Evolutionary conservation across 345 rosid genomes (phyloP).

Genomic region (Odontarrhena argentea): DNA sequence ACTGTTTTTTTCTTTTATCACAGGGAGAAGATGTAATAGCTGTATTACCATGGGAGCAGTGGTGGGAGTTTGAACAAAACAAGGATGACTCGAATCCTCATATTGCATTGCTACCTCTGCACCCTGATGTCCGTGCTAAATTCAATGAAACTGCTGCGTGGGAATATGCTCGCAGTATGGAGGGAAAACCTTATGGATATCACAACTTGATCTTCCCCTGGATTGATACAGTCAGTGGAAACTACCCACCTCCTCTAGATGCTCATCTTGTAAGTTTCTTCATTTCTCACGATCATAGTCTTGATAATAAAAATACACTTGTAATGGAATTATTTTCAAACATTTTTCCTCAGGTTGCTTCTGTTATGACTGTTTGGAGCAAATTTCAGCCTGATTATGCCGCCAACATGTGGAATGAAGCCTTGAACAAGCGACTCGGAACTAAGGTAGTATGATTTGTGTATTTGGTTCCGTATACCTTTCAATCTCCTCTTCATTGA

Average conservation of each 20-base stretch:
- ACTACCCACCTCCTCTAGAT: constrained; percentile 97
- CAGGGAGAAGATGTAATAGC: constrained; percentile 93
- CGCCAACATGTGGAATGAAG: constrained; percentile 95
- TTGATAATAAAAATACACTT: neutral
- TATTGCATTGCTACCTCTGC: constrained; percentile 86
- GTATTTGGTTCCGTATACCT: constrained; percentile 19
- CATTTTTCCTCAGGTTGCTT: constrained; percentile 63
- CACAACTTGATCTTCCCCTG: constrained; percentile 98
- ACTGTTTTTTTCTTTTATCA: constrained; percentile 7
- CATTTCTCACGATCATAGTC: constrained; percentile 10
- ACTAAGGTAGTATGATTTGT: constrained; percentile 60
- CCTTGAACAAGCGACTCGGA: constrained; percentile 90
- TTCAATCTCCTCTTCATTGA: constrained; percentile 33
- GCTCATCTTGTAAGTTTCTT: constrained; percentile 71
- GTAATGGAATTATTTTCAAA: neutral
- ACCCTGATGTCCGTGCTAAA: constrained; percentile 80
- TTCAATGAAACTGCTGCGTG: constrained; percentile 88
- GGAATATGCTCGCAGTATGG: constrained; percentile 91
- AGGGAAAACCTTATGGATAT: constrained; percentile 86
- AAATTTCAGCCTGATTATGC: constrained; percentile 88
- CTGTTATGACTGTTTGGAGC: constrained; percentile 93
- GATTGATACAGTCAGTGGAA: constrained; percentile 82
- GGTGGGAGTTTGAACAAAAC: constrained; percentile 96
- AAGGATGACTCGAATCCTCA: constrained; percentile 93
- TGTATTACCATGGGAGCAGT: constrained; percentile 86